These are phyloP conservation scores for Millerozyma acaciae DNA, from an alignment of 805 yeast genomes.

Conservation along the genomic window DNA sequence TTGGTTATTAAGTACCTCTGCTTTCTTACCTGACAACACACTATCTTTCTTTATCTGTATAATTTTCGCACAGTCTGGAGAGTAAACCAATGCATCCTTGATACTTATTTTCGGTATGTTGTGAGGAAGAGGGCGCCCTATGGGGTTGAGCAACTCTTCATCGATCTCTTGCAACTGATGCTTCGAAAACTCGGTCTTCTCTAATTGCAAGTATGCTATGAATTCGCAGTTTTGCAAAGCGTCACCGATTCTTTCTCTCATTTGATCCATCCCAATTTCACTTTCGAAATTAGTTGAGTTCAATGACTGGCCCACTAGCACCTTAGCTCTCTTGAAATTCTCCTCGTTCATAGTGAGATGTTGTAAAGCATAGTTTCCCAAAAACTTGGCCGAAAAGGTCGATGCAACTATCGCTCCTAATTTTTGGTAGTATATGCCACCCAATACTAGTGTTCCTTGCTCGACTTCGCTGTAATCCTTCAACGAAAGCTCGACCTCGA, in stretches of 20 bases:
- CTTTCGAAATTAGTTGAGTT: slow-evolving; percentile 38
- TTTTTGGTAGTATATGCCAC: slow-evolving; percentile 64
- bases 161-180: slow-evolving; percentile 62
- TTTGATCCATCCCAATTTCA: slow-evolving; percentile 35
- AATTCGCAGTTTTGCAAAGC: slow-evolving; percentile 60
- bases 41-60: slow-evolving; percentile 23
- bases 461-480: slow-evolving; percentile 47
- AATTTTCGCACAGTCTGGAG: slow-evolving; percentile 83
- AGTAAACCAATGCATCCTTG: slow-evolving; percentile 59
- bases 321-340: slow-evolving; percentile 43
- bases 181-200: slow-evolving; percentile 51
- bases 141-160: slow-evolving; percentile 64
- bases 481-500: slow-evolving; percentile 25
- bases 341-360: slow-evolving; percentile 45
- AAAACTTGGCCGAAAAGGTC: slow-evolving; percentile 61
- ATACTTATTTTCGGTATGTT: slow-evolving; percentile 54
- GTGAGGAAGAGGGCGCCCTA: slow-evolving; percentile 68
- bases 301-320: slow-evolving; percentile 39
- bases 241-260: slow-evolving; percentile 32
- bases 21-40: slow-evolving; percentile 49
- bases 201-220: slow-evolving; percentile 62
- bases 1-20: slow-evolving; percentile 41
- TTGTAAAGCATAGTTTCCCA: slow-evolving; percentile 59
- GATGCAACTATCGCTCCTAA: slow-evolving; percentile 59
- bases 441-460: slow-evolving; percentile 46